Conservation (phyloP, 371 early-diverging fungal species). For the Synchytrium microbalum region DNA sequence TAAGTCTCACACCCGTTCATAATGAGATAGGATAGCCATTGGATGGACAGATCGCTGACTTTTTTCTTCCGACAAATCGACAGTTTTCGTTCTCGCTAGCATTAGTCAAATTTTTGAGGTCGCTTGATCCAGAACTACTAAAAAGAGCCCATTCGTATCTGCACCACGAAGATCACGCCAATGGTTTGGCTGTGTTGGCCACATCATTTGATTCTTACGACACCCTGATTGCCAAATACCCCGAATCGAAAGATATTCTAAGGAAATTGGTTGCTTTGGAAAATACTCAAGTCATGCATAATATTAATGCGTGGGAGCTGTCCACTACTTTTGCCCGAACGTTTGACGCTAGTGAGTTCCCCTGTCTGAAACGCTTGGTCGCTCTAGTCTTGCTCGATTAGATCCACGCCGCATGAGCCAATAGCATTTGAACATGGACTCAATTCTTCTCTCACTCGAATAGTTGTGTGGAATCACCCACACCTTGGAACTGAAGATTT, state of each 20-base stretch:
- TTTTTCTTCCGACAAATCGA: too few species aligned
- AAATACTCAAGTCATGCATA: constrained; percentile 17
- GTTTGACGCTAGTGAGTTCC: constrained; percentile 2
- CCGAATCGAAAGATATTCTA: constrained; percentile 31
- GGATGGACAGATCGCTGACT: too few species aligned
- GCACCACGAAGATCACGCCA: constrained; percentile 1
- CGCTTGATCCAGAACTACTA: constrained; percentile 6
- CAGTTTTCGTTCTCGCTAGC: constrained; percentile 40
- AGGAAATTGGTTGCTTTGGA: constrained; percentile 8
- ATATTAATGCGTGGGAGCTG: constrained; percentile 42
- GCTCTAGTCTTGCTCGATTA: constrained; percentile 5
- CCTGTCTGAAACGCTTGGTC: too few species aligned
- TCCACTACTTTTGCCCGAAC: constrained; percentile 14
- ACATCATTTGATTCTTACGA: constrained; percentile 39
- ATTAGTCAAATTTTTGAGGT: constrained; percentile 28
- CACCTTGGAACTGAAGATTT: constrained; percentile 37
- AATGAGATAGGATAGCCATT: too few species aligned
- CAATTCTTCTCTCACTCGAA: constrained; percentile 1
- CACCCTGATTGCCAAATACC: constrained; percentile 35
- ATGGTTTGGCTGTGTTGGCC: constrained; percentile 10
- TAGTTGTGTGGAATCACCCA: constrained; percentile 39
- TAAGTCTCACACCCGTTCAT: too few species aligned
- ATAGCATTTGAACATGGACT: neutral
- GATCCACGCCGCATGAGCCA: neutral
- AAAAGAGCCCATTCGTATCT: constrained; percentile 15